phyloP scores from a whole-genome alignment of 257 asterid species.

The Capsicum rhomboideum region DNA sequence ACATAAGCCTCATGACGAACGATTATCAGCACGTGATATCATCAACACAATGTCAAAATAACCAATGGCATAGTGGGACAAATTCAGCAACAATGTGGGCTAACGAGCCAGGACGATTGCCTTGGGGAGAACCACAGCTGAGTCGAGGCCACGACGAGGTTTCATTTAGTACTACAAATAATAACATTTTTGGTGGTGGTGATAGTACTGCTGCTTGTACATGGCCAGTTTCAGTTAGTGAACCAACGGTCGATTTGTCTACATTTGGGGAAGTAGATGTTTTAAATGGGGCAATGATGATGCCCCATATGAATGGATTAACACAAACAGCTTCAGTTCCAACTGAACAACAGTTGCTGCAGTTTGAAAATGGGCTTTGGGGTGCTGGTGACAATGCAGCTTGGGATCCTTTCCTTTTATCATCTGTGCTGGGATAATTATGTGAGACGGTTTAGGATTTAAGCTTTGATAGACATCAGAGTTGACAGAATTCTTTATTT shows the following conservation, averaged over 20 bases:
- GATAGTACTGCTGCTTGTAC: constrained; percentile 8
- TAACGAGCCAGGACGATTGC: neutral
- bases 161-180: neutral
- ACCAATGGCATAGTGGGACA: neutral
- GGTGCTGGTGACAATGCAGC: constrained; percentile 20
- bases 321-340: constrained; percentile 16
- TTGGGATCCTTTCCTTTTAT: constrained; percentile 62
- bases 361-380: constrained; percentile 38
- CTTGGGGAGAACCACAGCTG: constrained; percentile 19
- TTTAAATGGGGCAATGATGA: constrained; percentile 12
- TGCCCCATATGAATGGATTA: constrained; percentile 11
- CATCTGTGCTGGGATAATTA: constrained; percentile 33
- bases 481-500: constrained; percentile 10
- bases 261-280: constrained; percentile 17
- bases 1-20: neutral
- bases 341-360: constrained; percentile 36
- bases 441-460: neutral
- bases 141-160: constrained; percentile 20
- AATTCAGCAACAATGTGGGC: neutral
- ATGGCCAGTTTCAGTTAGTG: constrained; percentile 24
- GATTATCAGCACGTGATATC: neutral
- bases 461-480: neutral
- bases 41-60: neutral
- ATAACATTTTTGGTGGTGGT: neutral
- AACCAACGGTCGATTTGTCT: neutral